Evolutionary conservation across 768 basidiomycete genomes (phyloP).

Genomic region (Collybia sp.): DNA sequence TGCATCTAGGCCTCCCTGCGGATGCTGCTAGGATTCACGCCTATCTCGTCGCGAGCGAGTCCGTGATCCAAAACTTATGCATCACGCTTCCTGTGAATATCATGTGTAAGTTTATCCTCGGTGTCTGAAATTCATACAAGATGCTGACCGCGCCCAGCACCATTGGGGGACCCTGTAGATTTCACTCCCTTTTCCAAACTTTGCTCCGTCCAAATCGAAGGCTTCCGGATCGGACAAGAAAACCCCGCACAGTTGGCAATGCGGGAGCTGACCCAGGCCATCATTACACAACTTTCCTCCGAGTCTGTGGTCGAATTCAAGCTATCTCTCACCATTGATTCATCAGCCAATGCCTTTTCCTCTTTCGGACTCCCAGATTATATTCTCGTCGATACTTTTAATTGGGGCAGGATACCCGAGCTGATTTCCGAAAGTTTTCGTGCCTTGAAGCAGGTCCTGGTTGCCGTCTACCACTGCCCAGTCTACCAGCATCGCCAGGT

Average conservation of each 20-base stretch:
- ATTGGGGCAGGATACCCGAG: slow-evolving; percentile 21
- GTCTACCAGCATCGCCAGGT: slow-evolving; percentile 8
- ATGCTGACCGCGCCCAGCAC: slow-evolving; percentile 8
- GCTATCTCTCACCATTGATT: slow-evolving; percentile 15
- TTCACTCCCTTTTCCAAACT: slow-evolving; percentile 16
- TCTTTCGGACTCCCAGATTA: slow-evolving; percentile 24
- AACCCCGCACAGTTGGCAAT: slow-evolving; percentile 13
- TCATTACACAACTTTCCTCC: slow-evolving; percentile 19
- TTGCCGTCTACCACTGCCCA: slow-evolving; percentile 12
- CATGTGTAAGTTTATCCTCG: slow-evolving; percentile 13
- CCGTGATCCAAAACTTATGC: slow-evolving; percentile 16
- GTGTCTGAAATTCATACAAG: not conserved
- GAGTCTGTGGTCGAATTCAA: slow-evolving; percentile 14
- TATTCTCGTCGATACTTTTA: slow-evolving; percentile 17
- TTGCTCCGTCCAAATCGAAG: slow-evolving; percentile 19
- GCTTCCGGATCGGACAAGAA: slow-evolving; percentile 16
- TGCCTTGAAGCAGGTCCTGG: slow-evolving; percentile 5
- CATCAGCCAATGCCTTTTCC: slow-evolving; percentile 10
- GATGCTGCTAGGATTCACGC: slow-evolving; percentile 4
- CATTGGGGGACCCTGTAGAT: slow-evolving; percentile 11
- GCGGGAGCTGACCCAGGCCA: slow-evolving; percentile 1
- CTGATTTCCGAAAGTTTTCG: slow-evolving; percentile 12
- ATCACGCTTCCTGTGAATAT: slow-evolving; percentile 17
- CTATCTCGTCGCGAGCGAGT: slow-evolving; percentile 17
- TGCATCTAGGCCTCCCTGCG: slow-evolving; percentile 18